phyloP scores from a whole-genome alignment of 257 asterid genomes.

The Fraxinus cuspidata region DNA sequence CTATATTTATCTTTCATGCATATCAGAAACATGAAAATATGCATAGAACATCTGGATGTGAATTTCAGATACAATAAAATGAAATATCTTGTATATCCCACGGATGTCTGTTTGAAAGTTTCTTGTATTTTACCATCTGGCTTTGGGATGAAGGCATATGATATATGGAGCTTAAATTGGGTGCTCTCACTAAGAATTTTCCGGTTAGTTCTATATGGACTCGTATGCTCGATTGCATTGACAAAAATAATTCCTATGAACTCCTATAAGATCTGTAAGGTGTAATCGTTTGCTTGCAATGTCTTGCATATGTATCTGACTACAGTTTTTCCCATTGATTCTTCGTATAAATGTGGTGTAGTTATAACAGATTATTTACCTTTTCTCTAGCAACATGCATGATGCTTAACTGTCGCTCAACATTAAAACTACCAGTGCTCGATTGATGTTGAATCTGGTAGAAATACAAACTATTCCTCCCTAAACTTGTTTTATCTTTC shows the following conservation, averaged over 20 bases:
- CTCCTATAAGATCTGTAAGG: no score
- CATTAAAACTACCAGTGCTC: slow-evolving; percentile 98
- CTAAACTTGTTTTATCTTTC: slow-evolving; percentile 13
- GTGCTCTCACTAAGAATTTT: no score
- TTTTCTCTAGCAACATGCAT: slow-evolving; percentile 98
- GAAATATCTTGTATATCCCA: neutral
- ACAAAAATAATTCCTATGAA: neutral
- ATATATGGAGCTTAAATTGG: no score
- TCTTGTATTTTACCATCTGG: no score
- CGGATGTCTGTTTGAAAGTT: no score
- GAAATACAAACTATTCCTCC: slow-evolving; percentile 17
- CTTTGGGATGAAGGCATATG: no score
- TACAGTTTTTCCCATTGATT: slow-evolving; percentile 8
- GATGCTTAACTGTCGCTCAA: slow-evolving; percentile 92
- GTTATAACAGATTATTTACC: slow-evolving; percentile 93
- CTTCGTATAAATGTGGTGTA: slow-evolving; percentile 43
- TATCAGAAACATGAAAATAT: neutral
- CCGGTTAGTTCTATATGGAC: no score
- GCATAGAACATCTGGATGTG: slow-evolving; percentile 5
- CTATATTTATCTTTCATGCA: neutral
- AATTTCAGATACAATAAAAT: neutral
- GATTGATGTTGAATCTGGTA: slow-evolving; percentile 98
- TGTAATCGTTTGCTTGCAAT: neutral
- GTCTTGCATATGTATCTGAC: neutral
- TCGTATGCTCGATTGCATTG: no score